phyloP scores from a whole-genome alignment of 192 early-diverging fungal species.

The Podila epigama region DNA sequence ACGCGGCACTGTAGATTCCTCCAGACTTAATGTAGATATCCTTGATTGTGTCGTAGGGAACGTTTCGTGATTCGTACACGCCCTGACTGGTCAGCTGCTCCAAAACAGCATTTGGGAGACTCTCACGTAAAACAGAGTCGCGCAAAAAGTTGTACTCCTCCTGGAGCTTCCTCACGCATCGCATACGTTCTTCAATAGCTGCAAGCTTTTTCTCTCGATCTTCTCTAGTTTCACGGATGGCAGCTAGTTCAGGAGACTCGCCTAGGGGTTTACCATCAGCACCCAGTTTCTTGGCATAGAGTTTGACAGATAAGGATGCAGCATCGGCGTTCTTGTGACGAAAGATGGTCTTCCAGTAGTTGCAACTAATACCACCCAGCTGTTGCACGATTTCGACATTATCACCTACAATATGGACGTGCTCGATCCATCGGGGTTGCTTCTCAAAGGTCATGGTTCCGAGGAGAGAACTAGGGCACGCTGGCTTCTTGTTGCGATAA shows the following conservation, averaged over 20 bases:
- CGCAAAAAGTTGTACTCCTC: background rate
- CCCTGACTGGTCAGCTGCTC: background rate
- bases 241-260: background rate
- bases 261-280: background rate
- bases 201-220: background rate
- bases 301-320: background rate
- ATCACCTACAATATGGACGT: background rate
- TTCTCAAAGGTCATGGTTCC: background rate
- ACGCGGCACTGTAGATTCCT: too few relatives aligned
- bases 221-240: background rate
- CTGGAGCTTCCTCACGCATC: background rate
- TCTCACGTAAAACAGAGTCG: background rate
- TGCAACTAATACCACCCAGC: background rate
- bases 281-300: background rate
- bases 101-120: background rate
- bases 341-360: background rate
- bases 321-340: background rate
- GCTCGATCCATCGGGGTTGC: background rate
- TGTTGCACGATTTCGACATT: background rate
- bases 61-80: background rate
- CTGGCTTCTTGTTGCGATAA: background rate
- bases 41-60: background rate
- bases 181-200: background rate
- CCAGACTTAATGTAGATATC: background rate
- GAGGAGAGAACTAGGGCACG: background rate